phyloP scores from a whole-genome alignment of 257 asterid species.

The Solanum appendiculatum region DNA sequence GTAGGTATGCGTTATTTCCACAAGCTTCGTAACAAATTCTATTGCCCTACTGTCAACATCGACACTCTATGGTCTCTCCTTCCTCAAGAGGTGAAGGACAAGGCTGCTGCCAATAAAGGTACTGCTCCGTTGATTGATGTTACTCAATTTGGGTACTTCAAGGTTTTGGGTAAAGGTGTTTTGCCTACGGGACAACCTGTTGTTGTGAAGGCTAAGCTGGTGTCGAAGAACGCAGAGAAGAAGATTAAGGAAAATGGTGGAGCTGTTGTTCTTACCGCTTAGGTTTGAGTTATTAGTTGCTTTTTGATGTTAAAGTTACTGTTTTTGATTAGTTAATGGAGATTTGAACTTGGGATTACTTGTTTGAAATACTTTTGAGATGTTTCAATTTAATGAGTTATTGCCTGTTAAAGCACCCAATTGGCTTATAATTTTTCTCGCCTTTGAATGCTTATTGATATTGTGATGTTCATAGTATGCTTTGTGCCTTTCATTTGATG shows the following conservation, averaged over 20 bases:
- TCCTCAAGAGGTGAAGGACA: slow-evolving; percentile 9
- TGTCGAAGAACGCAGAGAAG: slow-evolving; percentile 19
- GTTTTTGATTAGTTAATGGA: neutral
- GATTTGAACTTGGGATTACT: neutral
- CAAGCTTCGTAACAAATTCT: slow-evolving; percentile 20
- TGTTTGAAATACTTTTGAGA: neutral
- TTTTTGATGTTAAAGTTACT: neutral
- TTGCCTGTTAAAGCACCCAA: neutral
- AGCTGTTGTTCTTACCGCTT: slow-evolving; percentile 24
- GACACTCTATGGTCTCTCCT: slow-evolving; percentile 17
- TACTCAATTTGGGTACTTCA: slow-evolving; percentile 12
- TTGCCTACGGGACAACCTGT: slow-evolving; percentile 5
- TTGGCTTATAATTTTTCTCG: neutral
- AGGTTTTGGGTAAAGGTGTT: slow-evolving; percentile 21
- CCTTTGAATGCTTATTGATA: neutral
- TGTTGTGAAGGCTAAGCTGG: slow-evolving; percentile 17
- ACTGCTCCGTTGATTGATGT: slow-evolving; percentile 13
- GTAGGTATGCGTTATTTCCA: slow-evolving; percentile 28
- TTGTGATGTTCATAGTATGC: neutral
- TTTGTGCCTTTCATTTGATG: neutral
- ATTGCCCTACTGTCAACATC: slow-evolving; percentile 17
- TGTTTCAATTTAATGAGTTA: neutral
- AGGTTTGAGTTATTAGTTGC: neutral
- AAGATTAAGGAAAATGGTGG: slow-evolving; percentile 27
- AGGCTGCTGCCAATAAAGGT: slow-evolving; percentile 1